phyloP scores from a whole-genome alignment of 768 basidiomycete genomes.

The Tylopilus vinaceipallidus region DNA sequence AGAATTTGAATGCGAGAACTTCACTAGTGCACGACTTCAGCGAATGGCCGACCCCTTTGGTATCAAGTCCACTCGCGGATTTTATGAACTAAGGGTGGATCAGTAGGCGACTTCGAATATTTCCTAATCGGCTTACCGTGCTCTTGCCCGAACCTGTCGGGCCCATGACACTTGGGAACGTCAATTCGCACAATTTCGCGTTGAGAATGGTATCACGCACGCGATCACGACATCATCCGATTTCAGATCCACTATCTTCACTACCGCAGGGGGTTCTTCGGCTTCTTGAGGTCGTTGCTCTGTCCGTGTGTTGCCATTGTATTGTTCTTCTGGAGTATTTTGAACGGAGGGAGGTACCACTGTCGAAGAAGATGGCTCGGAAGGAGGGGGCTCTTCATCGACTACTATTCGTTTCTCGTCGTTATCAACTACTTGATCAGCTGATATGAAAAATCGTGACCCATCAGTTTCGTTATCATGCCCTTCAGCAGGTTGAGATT shows the following conservation, averaged over 20 bases:
- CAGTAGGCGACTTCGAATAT: background rate
- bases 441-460: too few species aligned
- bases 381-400: too few species aligned
- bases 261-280: background rate
- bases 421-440: too few species aligned
- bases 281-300: background rate
- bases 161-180: slow-evolving; percentile 14
- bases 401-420: too few species aligned
- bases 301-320: too few species aligned
- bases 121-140: background rate
- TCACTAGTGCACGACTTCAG: slow-evolving; percentile 14
- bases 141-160: slow-evolving; percentile 22
- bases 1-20: slow-evolving; percentile 5
- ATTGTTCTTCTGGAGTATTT: too few species aligned
- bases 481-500: too few species aligned
- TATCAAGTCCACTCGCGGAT: background rate
- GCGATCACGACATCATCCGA: slow-evolving; percentile 13
- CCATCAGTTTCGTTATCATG: too few species aligned
- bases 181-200: background rate
- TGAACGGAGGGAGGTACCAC: too few species aligned
- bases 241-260: background rate
- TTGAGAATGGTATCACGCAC: slow-evolving; percentile 6
- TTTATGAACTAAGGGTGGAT: slow-evolving; percentile 10
- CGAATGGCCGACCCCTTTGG: slow-evolving; percentile 6
- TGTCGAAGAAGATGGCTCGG: too few species aligned